A percentile compares a stretch with the other conserved stretches of the same genome.
Evolutionary conservation across 1,284 basidiomycete species (phyloP).

Genomic region (Clitocybe nebularis): DNA sequence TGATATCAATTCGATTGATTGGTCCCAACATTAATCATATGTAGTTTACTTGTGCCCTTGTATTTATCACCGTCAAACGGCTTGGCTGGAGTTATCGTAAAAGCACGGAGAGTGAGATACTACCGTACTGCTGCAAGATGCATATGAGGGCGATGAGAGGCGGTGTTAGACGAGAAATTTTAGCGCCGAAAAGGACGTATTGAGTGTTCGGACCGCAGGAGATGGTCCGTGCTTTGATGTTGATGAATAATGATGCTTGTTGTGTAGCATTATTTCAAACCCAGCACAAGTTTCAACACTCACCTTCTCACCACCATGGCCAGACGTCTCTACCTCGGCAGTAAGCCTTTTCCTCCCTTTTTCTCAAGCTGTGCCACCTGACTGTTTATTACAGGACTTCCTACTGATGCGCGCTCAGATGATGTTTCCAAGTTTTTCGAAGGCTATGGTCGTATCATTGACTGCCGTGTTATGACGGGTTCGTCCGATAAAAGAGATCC

Average conservation of each 20-base stretch:
- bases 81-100: no score
- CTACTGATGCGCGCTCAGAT: slow-evolving; percentile 72
- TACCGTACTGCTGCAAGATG: no score
- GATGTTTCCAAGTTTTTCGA: slow-evolving; percentile 86
- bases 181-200: no score
- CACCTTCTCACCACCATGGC: slow-evolving; percentile 58
- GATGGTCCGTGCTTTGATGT: slow-evolving; percentile 38
- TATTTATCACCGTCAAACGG: no score
- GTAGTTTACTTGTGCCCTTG: slow-evolving; percentile 6
- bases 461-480: slow-evolving; percentile 94
- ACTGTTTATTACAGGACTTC: slow-evolving; percentile 53
- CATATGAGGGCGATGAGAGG: no score
- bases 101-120: no score
- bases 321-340: slow-evolving; percentile 41
- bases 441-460: slow-evolving; percentile 80
- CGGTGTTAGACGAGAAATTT: no score
- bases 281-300: slow-evolving; percentile 39
- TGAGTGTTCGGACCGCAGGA: no score
- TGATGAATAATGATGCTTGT: slow-evolving; percentile 24
- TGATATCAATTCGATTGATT: slow-evolving; percentile 89
- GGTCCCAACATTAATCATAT: slow-evolving; percentile 60
- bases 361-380: slow-evolving; percentile 9
- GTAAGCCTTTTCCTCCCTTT: slow-evolving; percentile 12
- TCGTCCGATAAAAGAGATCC: slow-evolving; percentile 25
- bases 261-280: slow-evolving; percentile 28